Conservation (phyloP, 1,284 basidiomycete species). For the Cutaneotrichosporon spelunceum region DNA sequence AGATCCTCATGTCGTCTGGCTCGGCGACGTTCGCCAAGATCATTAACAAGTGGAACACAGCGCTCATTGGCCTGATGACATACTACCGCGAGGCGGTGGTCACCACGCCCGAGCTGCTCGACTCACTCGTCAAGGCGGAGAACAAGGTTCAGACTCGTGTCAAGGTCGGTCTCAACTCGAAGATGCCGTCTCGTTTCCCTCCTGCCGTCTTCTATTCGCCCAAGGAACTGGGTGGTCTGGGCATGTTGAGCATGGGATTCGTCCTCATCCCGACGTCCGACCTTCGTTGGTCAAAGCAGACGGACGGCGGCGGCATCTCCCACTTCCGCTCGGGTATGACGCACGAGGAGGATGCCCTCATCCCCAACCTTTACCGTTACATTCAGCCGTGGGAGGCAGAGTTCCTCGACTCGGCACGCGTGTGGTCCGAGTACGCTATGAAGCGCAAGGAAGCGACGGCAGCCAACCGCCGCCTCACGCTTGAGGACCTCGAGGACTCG, state of each 20-base stretch:
- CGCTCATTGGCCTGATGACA: slow-evolving; percentile 90
- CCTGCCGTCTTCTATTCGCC: slow-evolving; percentile 93
- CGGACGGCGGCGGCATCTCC: slow-evolving; percentile 86
- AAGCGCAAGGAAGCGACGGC: slow-evolving; percentile 98
- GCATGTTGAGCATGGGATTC: slow-evolving; percentile 99
- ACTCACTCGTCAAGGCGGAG: slow-evolving; percentile 91
- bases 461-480: slow-evolving; percentile 89
- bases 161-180: slow-evolving; percentile 97
- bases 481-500: slow-evolving; percentile 96
- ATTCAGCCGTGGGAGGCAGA: slow-evolving; percentile 99
- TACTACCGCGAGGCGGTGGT: slow-evolving; percentile 99
- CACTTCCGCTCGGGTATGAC: slow-evolving; percentile 98
- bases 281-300: slow-evolving; percentile 96
- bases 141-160: slow-evolving; percentile 99
- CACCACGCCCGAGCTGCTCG: slow-evolving; percentile 92
- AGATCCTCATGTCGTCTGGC: slow-evolving; percentile 97
- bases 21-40: slow-evolving; percentile 99
- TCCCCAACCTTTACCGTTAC: slow-evolving; percentile 97
- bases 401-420: slow-evolving; percentile 95
- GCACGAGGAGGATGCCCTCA: slow-evolving; percentile 88
- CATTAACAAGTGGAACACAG: slow-evolving; percentile 99
- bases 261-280: slow-evolving; percentile 97
- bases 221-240: slow-evolving; percentile 93
- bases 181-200: slow-evolving; percentile 99
- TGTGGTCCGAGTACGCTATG: slow-evolving; percentile 99